Base-by-base conservation (phyloP, 2,329 filamentous ascomycete species). In the Lecanosticta acicola region DNA sequence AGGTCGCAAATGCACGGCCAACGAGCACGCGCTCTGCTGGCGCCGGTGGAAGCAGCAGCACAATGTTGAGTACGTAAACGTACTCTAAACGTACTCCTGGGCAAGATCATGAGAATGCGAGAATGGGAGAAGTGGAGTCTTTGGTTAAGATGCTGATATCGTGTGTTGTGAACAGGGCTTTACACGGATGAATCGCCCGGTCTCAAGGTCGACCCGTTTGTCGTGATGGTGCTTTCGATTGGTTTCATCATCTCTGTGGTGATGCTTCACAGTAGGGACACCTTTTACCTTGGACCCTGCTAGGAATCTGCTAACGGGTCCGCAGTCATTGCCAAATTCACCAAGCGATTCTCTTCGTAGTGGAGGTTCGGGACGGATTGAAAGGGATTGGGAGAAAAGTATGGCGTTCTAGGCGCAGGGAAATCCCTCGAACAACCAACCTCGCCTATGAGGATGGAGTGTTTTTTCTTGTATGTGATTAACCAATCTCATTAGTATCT, bases 241-340 rank as follows among this genome's bases (percentile, higher is more conserved):
- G 93, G 94, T 53, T 98, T 98, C 72, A 98, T 98, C 71, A 96
- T 98, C 76, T 93, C 86, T 65, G 93, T 98, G 66, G 93, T 98
- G 64, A 90, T 89, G 59, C 78, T 98, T 66, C 93, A 98, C 75
- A 89, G 93, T 97, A 82, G 61, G 87, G 77, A 21, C 13, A 18
- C 41, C n/a, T 5, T 35, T 18, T 14, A 7, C 33, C 8, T n/a
- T 32, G 18, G 16, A 13, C 17, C 17, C 10, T 40, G 10, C 14
- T 18, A n/a, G n/a, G n/a, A n/a, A n/a, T 17, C 34, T 36, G 45
- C 59, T 54, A 61, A 60, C 46, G 32, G 39, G 34, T 35, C n/a
- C 45, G 39, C 55, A 96, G 90, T 96, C 68, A 93, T 96, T 68
- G 90, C 90, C 69, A 96, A 96, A 78, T 74, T 96, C 66, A 94